Evolutionary conservation across 2,329 filamentous ascomycete species (phyloP).

Genomic region (Drechslerella coelobrocha): DNA sequence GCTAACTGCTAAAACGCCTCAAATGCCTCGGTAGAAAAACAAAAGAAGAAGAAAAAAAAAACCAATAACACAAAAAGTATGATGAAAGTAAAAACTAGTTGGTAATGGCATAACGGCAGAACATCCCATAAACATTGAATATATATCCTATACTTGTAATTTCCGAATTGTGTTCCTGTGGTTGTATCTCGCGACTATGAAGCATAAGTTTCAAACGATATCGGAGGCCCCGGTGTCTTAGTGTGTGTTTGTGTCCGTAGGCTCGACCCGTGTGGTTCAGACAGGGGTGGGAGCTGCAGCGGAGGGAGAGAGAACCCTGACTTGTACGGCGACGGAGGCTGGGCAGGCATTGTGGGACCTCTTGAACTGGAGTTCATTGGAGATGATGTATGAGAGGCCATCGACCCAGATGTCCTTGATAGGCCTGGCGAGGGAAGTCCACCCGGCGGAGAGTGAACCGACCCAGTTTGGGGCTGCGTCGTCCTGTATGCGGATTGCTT

Average conservation of each 20-base stretch:
- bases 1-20: conserved; percentile 38
- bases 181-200: conserved; percentile 5
- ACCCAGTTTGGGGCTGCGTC: conserved; percentile 26
- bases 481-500: conserved; percentile 33
- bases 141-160: neutral
- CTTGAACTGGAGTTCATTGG: conserved; percentile 48
- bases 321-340: conserved; percentile 46
- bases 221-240: conserved; percentile 37
- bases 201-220: conserved; percentile 47
- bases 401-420: conserved; percentile 43
- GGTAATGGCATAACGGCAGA: neutral
- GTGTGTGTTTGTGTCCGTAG: conserved; percentile 30
- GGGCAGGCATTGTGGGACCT: conserved; percentile 39
- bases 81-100: neutral
- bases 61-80: neutral
- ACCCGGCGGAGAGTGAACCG: conserved; percentile 46
- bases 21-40: conserved; percentile 32
- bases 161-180: neutral
- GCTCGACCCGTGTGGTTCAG: conserved; percentile 35
- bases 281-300: conserved; percentile 37
- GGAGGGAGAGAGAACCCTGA: conserved; percentile 39
- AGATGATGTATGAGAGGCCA: conserved; percentile 46
- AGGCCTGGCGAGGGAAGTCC: conserved; percentile 43
- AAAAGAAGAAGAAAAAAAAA: conserved; percentile 19
- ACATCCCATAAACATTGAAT: conserved; percentile 6